phyloP scores from a whole-genome alignment of 345 rosid species.

The Euphorbia pulcherrima region DNA sequence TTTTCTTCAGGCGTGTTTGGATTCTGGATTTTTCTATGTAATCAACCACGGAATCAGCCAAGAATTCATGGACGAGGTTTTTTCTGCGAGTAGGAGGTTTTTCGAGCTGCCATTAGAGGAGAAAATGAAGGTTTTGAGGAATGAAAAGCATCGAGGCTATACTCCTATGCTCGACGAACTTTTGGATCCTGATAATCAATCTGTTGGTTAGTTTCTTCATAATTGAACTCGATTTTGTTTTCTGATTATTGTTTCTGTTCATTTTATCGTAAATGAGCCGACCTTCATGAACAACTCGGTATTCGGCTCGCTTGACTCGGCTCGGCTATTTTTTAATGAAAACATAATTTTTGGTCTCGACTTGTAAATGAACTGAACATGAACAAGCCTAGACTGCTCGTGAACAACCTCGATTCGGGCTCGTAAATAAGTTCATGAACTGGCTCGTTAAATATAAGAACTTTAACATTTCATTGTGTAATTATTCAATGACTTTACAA shows the following conservation, averaged over 20 bases:
- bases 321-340: too few species aligned
- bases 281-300: too few species aligned
- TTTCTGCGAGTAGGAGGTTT: slow-evolving; percentile 55
- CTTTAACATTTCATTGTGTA: too few species aligned
- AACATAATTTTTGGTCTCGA: too few species aligned
- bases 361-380: too few species aligned
- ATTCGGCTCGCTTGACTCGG: too few species aligned
- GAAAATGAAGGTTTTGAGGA: slow-evolving; percentile 69
- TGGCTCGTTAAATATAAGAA: too few species aligned
- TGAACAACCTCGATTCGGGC: too few species aligned
- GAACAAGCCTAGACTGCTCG: too few species aligned
- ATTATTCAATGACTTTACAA: too few species aligned
- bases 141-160: slow-evolving; percentile 66
- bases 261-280: too few species aligned
- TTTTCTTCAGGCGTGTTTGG: slow-evolving; percentile 62
- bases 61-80: slow-evolving; percentile 61
- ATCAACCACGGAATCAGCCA: slow-evolving; percentile 66
- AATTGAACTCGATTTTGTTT: neutral
- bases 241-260: neutral
- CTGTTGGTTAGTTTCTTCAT: slow-evolving; percentile 39
- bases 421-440: too few species aligned
- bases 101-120: slow-evolving; percentile 50
- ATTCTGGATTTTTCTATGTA: slow-evolving; percentile 77
- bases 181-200: slow-evolving; percentile 63
- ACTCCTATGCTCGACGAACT: slow-evolving; percentile 68